phyloP scores from a whole-genome alignment of 2,329 filamentous ascomycete genomes.

The Gnomoniopsis smithogilvyi region DNA sequence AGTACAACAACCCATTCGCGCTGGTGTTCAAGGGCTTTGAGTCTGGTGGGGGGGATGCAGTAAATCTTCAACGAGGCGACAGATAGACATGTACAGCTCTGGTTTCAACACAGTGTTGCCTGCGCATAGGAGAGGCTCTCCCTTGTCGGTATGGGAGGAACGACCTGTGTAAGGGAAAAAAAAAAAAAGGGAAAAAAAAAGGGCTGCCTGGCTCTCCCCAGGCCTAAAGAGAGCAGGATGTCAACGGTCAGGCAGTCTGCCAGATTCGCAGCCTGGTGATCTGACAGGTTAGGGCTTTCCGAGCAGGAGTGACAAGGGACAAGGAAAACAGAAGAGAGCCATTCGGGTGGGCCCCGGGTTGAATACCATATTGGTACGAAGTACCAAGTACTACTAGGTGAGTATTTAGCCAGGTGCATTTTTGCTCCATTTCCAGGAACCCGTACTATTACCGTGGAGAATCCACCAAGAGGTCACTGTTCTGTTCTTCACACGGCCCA shows the following conservation, averaged over 20 bases:
- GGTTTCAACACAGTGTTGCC: too few species aligned
- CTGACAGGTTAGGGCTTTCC: neutral
- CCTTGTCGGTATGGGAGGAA: constrained; percentile 35
- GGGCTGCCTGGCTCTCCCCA: neutral
- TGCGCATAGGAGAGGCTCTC: constrained; percentile 1
- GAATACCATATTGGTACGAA: neutral
- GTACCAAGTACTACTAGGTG: neutral
- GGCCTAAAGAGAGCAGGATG: neutral
- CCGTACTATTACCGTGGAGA: neutral
- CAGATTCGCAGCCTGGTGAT: neutral
- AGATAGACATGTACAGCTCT: too few species aligned
- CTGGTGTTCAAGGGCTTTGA: too few species aligned
- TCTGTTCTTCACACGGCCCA: neutral
- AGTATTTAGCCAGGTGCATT: too few species aligned
- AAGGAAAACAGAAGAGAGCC: neutral
- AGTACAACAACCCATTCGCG: too few species aligned
- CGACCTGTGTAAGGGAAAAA: constrained; percentile 34
- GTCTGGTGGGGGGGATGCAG: too few species aligned
- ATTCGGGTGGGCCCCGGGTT: neutral
- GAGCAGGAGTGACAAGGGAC: constrained; percentile 7
- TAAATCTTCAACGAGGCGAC: too few species aligned
- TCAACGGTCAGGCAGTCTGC: constrained; percentile 13
- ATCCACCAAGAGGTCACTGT: too few species aligned
- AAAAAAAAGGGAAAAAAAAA: neutral
- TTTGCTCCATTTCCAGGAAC: neutral